Evolutionary conservation across 495 filamentous ascomycete species (phyloP).

Genomic region (Daldinia childiae): DNA sequence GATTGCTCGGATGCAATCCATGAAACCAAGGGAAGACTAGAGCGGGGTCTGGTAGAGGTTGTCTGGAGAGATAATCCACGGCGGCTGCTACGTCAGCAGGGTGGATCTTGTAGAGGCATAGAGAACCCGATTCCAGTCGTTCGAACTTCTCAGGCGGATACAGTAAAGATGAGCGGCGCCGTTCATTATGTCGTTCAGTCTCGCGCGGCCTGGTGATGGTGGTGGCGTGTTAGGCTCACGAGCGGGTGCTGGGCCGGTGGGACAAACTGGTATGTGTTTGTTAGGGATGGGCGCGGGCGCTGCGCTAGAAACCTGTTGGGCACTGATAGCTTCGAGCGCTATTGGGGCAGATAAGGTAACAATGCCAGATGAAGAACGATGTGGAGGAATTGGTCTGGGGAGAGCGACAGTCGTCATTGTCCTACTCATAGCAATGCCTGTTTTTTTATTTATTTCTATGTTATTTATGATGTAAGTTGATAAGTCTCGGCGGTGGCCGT

Average conservation of each 20-base stretch:
- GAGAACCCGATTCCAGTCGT: constrained; percentile 61
- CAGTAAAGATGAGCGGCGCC: constrained; percentile 67
- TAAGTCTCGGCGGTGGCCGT: constrained; percentile 3
- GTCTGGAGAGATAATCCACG: constrained; percentile 74
- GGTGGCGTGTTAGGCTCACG: constrained; percentile 72
- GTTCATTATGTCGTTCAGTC: constrained; percentile 53
- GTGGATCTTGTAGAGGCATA: constrained; percentile 77
- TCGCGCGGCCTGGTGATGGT: constrained; percentile 66
- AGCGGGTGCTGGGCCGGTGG: constrained; percentile 75
- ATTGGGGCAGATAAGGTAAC: constrained; percentile 60
- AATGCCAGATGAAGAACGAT: constrained; percentile 58
- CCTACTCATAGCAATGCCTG: constrained; percentile 32
- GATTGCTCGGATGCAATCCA: constrained; percentile 89
- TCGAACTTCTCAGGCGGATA: constrained; percentile 73
- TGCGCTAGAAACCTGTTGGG: constrained; percentile 48
- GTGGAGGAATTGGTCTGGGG: constrained; percentile 59
- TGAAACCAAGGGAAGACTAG: constrained; percentile 97
- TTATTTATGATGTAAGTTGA: constrained; percentile 1
- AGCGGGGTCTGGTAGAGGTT: constrained; percentile 82
- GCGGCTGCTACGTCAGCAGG: constrained; percentile 73
- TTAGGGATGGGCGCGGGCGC: constrained; percentile 76
- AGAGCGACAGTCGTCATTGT: constrained; percentile 64
- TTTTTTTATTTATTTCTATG: constrained; percentile 11
- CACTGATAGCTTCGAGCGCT: constrained; percentile 58
- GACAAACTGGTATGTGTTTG: constrained; percentile 86